phyloP scores from a whole-genome alignment of 805 yeast species.

The Saccharomycopsis fodiens region DNA sequence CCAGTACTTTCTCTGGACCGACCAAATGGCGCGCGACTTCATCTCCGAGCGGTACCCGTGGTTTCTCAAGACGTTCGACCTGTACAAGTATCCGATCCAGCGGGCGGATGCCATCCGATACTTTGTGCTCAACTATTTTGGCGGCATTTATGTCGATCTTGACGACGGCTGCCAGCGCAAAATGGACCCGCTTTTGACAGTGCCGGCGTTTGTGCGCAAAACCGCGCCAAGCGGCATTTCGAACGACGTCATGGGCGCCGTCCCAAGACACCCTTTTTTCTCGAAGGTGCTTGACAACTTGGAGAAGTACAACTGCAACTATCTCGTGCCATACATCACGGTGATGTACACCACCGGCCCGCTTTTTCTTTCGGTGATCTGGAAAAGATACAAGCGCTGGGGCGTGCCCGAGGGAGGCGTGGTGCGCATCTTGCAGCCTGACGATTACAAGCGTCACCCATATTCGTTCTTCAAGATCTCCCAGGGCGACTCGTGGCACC shows the following conservation, averaged over 20 bases:
- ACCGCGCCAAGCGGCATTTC: constrained; percentile 88
- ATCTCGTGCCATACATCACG: constrained; percentile 82
- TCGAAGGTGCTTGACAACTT: constrained; percentile 58
- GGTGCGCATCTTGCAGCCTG: constrained; percentile 64
- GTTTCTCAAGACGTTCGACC: constrained; percentile 75
- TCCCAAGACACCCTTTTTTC: constrained; percentile 83
- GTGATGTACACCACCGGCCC: constrained; percentile 95
- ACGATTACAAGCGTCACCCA: constrained; percentile 56
- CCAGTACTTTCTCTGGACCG: constrained; percentile 87
- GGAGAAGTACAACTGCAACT: constrained; percentile 54
- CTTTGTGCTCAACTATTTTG: constrained; percentile 73
- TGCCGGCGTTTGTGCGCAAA: constrained; percentile 81
- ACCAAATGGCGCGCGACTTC: constrained; percentile 70
- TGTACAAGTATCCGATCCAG: constrained; percentile 73
- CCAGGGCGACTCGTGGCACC: constrained; percentile 89
- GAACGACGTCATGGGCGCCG: constrained; percentile 87
- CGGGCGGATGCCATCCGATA: constrained; percentile 89
- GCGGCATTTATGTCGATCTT: constrained; percentile 85
- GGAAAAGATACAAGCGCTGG: constrained; percentile 84
- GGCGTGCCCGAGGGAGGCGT: constrained; percentile 58
- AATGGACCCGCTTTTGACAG: constrained; percentile 72
- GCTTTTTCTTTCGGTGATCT: constrained; percentile 71
- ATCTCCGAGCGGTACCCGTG: constrained; percentile 76
- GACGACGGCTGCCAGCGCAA: constrained; percentile 81
- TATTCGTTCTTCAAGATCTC: constrained; percentile 66